A percentile compares a stretch with the other conserved stretches of the same genome.
phyloP scores from a whole-genome alignment of 495 filamentous ascomycete species.

The Penicillium taxi region DNA sequence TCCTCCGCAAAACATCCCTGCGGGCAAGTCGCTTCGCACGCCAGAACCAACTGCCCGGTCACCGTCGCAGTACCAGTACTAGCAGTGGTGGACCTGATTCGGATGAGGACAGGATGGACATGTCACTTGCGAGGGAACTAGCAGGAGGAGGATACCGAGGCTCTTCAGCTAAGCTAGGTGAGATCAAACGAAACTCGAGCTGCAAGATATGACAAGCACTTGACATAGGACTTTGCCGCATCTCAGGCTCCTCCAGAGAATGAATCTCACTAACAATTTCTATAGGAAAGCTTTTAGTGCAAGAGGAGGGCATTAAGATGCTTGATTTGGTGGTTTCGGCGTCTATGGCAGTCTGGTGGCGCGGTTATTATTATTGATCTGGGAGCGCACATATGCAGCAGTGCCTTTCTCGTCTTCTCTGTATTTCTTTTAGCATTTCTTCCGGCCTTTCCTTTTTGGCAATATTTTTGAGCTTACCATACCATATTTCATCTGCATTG shows the following conservation, averaged over 20 bases:
- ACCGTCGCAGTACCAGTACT: constrained; percentile 20
- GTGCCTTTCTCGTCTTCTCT: no score
- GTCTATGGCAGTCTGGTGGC: constrained; percentile 91
- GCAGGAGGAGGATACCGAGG: constrained; percentile 77
- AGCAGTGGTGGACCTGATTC: constrained; percentile 21
- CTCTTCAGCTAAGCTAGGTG: constrained; percentile 85
- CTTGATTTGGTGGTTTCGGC: constrained; percentile 85
- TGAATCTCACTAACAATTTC: no score
- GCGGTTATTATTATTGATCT: constrained; percentile 59
- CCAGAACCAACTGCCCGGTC: constrained; percentile 9
- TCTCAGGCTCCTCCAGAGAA: no score
- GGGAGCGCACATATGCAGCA: no score
- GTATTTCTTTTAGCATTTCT: no score
- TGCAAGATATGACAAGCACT: no score
- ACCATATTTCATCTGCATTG: no score
- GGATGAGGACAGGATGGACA: constrained; percentile 48
- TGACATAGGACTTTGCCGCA: no score
- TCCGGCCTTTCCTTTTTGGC: no score
- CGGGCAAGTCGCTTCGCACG: constrained; percentile 15
- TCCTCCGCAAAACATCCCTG: constrained; percentile 17
- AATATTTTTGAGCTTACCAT: no score
- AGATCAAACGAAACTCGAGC: no score
- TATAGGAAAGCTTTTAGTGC: constrained; percentile 48
- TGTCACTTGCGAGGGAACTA: constrained; percentile 66
- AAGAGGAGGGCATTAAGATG: constrained; percentile 92